Percentiles rank a stretch among this genome's conserved stretches.
Evolutionary conservation across 75 land plant species (phyloP).

Genomic region (Gnetum montanum): DNA sequence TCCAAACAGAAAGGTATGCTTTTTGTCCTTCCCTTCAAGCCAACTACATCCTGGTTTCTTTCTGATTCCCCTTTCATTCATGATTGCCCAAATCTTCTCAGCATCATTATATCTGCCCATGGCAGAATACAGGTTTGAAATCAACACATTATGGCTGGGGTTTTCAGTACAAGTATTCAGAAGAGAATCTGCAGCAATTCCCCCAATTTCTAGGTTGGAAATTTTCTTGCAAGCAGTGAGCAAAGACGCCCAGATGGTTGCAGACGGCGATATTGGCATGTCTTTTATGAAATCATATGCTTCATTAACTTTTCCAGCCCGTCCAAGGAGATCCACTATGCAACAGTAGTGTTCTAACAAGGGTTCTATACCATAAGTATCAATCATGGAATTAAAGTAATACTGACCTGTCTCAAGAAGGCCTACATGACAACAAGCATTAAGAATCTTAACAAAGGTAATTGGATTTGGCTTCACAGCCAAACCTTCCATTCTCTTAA

Average conservation of each 20-base stretch:
- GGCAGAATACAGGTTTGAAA: conserved; percentile 26
- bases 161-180: conserved; percentile 13
- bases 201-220: conserved; percentile 24
- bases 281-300: conserved; percentile 17
- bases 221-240: conserved; percentile 27
- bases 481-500: conserved; percentile 13
- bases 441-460: conserved; percentile 23
- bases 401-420: conserved; percentile 16
- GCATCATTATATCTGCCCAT: conserved; percentile 21
- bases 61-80: conserved; percentile 2
- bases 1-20: not conserved
- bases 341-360: conserved; percentile 21
- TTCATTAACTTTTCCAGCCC: conserved; percentile 20
- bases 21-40: not conserved
- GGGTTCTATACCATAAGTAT: conserved; percentile 10
- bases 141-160: conserved; percentile 20
- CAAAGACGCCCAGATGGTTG: conserved; percentile 22
- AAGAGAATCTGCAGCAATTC: conserved; percentile 12
- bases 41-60: conserved; percentile 18
- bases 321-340: conserved; percentile 29
- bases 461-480: conserved; percentile 20
- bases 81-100: conserved; percentile 10
- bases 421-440: conserved; percentile 32
- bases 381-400: conserved; percentile 18
- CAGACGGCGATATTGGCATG: conserved; percentile 30